A percentile compares a stretch with the other conserved stretches of the same genome.
Conservation (phyloP, 2,329 filamentous ascomycete genomes). For the Neoscytalidium dimidiatum region DNA sequence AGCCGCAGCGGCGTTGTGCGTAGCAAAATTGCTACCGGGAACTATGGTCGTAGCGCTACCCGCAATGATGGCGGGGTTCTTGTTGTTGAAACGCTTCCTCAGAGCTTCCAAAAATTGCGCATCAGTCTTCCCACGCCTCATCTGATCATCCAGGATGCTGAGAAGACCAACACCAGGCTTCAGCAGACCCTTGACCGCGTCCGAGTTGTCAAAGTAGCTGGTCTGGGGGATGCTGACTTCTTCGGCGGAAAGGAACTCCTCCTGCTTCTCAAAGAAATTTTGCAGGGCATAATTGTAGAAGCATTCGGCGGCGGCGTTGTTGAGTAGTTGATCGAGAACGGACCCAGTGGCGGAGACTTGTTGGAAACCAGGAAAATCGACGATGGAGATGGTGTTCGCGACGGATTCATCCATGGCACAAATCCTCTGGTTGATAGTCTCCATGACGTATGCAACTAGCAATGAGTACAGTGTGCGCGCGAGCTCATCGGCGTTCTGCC, state of each 20-base stretch:
- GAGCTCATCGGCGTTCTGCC: constrained; percentile 89
- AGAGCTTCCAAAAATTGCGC: constrained; percentile 88
- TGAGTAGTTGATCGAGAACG: constrained; percentile 86
- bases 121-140: constrained; percentile 83
- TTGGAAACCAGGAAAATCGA: constrained; percentile 95
- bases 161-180: constrained; percentile 92
- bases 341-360: constrained; percentile 82
- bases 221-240: constrained; percentile 88
- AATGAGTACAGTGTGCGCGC: constrained; percentile 92
- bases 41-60: constrained; percentile 72
- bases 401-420: constrained; percentile 87
- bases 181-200: constrained; percentile 86
- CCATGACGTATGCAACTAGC: constrained; percentile 89
- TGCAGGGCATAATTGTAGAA: constrained; percentile 92
- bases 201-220: constrained; percentile 97
- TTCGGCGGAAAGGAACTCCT: constrained; percentile 89
- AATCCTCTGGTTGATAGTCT: constrained; percentile 85
- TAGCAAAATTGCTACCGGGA: constrained; percentile 86
- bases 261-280: constrained; percentile 93
- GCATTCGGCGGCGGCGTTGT: constrained; percentile 89
- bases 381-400: constrained; percentile 88
- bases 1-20: constrained; percentile 74
- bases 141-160: constrained; percentile 95
- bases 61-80: constrained; percentile 86
- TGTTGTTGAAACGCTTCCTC: constrained; percentile 89